phyloP scores from a whole-genome alignment of 257 asterid species.

The Hygrophila difformis region DNA sequence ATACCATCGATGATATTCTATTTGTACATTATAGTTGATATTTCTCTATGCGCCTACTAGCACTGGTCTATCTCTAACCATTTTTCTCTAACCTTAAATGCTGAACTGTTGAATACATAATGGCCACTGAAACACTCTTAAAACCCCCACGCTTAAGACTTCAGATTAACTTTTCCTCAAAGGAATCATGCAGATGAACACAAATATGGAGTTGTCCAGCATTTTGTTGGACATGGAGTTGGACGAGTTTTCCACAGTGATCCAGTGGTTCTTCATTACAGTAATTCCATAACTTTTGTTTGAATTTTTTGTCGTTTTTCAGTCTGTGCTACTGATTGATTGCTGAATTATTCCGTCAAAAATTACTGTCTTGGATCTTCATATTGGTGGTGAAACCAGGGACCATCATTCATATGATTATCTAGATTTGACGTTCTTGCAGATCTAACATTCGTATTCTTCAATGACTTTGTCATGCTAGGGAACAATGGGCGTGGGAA shows the following conservation, averaged over 20 bases:
- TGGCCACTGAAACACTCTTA: no score
- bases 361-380: slow-evolving; percentile 1
- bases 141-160: no score
- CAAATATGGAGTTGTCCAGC: slow-evolving; percentile 75
- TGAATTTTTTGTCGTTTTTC: slow-evolving; percentile 7
- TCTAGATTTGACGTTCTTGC: slow-evolving; percentile 2
- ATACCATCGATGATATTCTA: neutral
- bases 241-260: slow-evolving; percentile 87
- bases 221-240: slow-evolving; percentile 96
- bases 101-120: no score
- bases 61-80: neutral
- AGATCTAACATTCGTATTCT: no score
- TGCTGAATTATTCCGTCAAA: slow-evolving; percentile 1
- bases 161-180: slow-evolving; percentile 26
- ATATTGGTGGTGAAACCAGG: no score
- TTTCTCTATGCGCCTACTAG: neutral
- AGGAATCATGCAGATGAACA: slow-evolving; percentile 89
- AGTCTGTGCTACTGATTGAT: slow-evolving; percentile 2
- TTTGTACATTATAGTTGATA: neutral
- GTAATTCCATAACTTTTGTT: slow-evolving; percentile 34
- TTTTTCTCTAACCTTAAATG: slow-evolving; percentile 11
- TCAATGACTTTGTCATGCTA: slow-evolving; percentile 18
- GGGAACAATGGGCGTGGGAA: slow-evolving; percentile 74
- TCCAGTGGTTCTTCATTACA: slow-evolving; percentile 78
- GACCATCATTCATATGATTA: neutral